Evolutionary conservation across 768 basidiomycete genomes (phyloP).

Genomic region (Lyophyllum decastes): DNA sequence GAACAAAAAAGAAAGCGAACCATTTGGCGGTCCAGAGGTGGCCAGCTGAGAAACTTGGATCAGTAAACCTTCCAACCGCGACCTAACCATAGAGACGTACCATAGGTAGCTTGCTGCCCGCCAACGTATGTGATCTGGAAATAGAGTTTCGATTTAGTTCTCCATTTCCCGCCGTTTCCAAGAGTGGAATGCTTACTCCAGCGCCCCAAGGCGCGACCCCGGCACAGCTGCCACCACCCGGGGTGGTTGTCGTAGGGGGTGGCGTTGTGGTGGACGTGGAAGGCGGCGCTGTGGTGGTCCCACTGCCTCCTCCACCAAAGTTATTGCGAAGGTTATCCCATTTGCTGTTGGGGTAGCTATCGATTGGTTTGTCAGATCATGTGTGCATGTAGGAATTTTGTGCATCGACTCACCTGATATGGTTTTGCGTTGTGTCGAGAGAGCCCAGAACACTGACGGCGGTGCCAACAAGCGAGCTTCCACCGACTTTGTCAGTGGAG

Average conservation of each 20-base stretch:
- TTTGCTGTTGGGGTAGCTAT: conserved; percentile 65
- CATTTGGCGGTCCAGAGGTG: conserved; percentile 63
- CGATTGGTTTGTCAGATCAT: neutral
- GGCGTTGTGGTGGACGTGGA: conserved; percentile 24
- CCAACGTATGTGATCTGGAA: conserved; percentile 46
- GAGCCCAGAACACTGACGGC: conserved; percentile 46
- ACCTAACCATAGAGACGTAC: conserved; percentile 28
- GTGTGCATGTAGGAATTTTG: neutral
- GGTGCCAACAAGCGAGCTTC: conserved; percentile 56
- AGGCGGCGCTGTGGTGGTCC: conserved; percentile 23
- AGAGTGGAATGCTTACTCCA: conserved; percentile 24
- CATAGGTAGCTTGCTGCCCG: conserved; percentile 46
- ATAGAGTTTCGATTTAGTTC: neutral
- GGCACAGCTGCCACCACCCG: conserved; percentile 34
- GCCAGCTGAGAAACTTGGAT: conserved; percentile 31
- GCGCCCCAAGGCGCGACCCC: conserved; percentile 52
- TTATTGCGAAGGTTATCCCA: conserved; percentile 72
- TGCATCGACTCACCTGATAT: conserved; percentile 48
- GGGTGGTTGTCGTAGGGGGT: conserved; percentile 17
- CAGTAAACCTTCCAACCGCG: neutral
- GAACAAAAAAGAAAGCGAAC: conserved; percentile 20
- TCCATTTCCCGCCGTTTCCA: neutral
- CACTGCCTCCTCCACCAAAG: conserved; percentile 39
- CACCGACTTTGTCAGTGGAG: conserved; percentile 60
- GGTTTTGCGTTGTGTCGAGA: conserved; percentile 66